Base-by-base conservation (phyloP, 2,329 filamentous ascomycete genomes). In the Alternaria solani region DNA sequence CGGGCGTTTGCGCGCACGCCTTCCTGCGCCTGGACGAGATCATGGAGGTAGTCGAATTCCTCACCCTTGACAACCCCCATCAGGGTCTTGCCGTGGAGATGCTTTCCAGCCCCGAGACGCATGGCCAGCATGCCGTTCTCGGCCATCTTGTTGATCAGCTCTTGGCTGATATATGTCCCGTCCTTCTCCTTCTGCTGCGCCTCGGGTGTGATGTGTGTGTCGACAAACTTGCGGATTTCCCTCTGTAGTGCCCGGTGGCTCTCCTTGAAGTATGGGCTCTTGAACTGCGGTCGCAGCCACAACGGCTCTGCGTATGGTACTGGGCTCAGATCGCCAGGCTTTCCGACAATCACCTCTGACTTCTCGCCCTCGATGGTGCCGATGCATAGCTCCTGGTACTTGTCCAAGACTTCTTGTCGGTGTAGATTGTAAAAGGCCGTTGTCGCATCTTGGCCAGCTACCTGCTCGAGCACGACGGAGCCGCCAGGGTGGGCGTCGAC, bases 341-440 rank as follows among this genome's bases (percentile, higher is more conserved):
- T 80, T 1, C 87, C 88, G 20, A 88, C 87, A 64, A 93, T 84
- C 68, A 95, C 87, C 74, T 93, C 87, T 20, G 92, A 85, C 72
- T 85, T 89, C 82, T 96, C 92, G 78, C 88, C 90, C 67, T 88
- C 82, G 74, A 96, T 78, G 14, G 87, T 91, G 72, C 93, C 93
- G 69, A 96, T 86, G 78, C 87, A 90, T 18, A 96, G 85, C 70
- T 87, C 84, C 47, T 85, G 81, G 83, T 96, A 96, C 78, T 93
- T 93, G 62, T 88, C 82, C 11, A 96, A 85, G n/a, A 96, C 91
- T 79, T 96, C 93, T 69, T 96, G 92, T 26, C 93, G 85, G 81
- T 97, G 93, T 54, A 97, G 88, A 82, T 96, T 96, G 86, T 96
- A 96, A 80, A 96, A 96, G 57, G 90, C 90, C 36, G 85, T 82